Percentiles rank a stretch among this genome's conserved stretches.
Evolutionary conservation across 73 alveolate genomes (phyloP).

Genomic region (Uronychia binucleata): DNA sequence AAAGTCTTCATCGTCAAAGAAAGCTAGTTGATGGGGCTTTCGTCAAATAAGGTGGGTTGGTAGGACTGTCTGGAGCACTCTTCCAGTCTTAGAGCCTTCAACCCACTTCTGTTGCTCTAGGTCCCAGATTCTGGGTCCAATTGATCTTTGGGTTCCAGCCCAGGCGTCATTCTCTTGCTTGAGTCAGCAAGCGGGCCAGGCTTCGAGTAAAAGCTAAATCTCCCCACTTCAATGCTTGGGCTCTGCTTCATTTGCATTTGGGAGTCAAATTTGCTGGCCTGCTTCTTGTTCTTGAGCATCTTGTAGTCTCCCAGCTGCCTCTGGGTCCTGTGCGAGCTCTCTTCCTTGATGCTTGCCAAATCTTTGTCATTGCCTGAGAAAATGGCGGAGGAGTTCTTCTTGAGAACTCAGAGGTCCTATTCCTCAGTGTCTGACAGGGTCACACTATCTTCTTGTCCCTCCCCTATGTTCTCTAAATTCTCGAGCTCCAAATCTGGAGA

Average conservation of each 20-base stretch:
- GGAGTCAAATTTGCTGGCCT: background rate
- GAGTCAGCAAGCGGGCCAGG: background rate
- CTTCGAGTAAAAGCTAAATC: background rate
- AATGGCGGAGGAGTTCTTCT: no score
- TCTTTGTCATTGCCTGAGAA: background rate
- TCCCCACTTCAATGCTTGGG: background rate
- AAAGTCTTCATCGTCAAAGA: background rate
- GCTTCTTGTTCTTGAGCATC: background rate
- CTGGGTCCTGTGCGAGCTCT: background rate
- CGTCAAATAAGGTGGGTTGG: no score
- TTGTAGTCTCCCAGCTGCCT: background rate
- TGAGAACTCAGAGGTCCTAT: no score
- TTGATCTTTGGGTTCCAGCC: background rate
- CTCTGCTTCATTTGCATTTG: background rate
- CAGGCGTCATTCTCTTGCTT: background rate
- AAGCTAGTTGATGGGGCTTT: no score
- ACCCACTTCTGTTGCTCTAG: background rate
- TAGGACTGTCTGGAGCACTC: no score
- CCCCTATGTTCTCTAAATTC: background rate
- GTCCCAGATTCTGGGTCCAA: background rate
- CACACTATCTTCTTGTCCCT: background rate
- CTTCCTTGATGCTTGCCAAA: background rate
- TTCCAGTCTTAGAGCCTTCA: background rate
- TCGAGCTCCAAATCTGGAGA: background rate
- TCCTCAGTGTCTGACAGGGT: background rate